phyloP scores from a whole-genome alignment of 768 basidiomycete species.

The Boletus rubescentipes region DNA sequence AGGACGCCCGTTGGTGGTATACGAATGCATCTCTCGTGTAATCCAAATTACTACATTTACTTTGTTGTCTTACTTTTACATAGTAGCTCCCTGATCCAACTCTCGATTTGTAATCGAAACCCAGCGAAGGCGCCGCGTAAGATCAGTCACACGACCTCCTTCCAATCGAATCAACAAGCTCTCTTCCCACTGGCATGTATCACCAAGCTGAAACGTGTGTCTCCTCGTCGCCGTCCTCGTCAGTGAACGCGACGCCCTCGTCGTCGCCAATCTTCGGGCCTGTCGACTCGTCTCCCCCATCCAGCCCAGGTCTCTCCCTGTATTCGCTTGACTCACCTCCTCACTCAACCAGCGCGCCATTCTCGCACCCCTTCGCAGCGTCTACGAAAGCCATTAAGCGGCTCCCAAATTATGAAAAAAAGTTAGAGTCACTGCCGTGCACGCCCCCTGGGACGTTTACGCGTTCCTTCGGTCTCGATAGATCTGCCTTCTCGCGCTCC shows the following conservation, averaged over 20 bases:
- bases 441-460: conserved; percentile 24
- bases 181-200: conserved; percentile 11
- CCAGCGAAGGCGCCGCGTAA: neutral
- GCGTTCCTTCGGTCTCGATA: conserved; percentile 15
- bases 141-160: conserved; percentile 9
- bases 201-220: neutral
- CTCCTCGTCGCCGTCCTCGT: conserved; percentile 11
- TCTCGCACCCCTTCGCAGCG: conserved; percentile 55
- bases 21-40: too few species aligned
- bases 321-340: conserved; percentile 34
- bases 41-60: too few species aligned
- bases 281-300: conserved; percentile 38
- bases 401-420: conserved; percentile 47
- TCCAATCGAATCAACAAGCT: neutral
- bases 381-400: conserved; percentile 48
- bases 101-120: too few species aligned
- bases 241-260: conserved; percentile 43
- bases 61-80: too few species aligned
- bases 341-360: conserved; percentile 7
- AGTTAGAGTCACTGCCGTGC: conserved; percentile 17
- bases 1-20: too few species aligned
- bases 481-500: conserved; percentile 15
- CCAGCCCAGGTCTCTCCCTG: conserved; percentile 31
- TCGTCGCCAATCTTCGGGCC: conserved; percentile 46
- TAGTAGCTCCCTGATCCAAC: too few species aligned